Conservation (phyloP, 805 yeast species). For the Metschnikowia sp. region DNA sequence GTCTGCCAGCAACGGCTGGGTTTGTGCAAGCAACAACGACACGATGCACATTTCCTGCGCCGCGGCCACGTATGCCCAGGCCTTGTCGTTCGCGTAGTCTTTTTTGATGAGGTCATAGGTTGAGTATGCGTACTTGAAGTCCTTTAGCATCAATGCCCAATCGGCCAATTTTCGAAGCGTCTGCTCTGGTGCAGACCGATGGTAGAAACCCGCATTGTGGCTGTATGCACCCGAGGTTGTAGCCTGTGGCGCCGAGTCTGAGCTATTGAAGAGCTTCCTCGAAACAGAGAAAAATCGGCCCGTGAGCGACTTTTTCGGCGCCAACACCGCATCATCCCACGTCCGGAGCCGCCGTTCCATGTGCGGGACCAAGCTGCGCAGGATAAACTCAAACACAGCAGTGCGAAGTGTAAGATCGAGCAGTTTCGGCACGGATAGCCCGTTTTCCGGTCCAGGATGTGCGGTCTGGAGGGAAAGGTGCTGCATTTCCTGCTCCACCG, state of each 20-base stretch:
- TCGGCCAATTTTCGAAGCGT: slow-evolving; percentile 81
- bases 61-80: slow-evolving; percentile 78
- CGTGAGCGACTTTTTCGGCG: slow-evolving; percentile 73
- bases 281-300: slow-evolving; percentile 70
- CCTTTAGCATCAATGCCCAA: slow-evolving; percentile 87
- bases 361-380: slow-evolving; percentile 62
- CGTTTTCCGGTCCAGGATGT: not conserved
- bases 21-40: slow-evolving; percentile 61
- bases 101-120: slow-evolving; percentile 80
- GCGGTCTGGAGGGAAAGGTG: slow-evolving; percentile 27
- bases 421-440: slow-evolving; percentile 27
- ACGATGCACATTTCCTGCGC: slow-evolving; percentile 86
- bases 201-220: slow-evolving; percentile 53
- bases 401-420: slow-evolving; percentile 39
- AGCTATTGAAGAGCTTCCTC: slow-evolving; percentile 49
- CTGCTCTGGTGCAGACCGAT: slow-evolving; percentile 64
- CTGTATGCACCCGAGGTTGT: slow-evolving; percentile 40
- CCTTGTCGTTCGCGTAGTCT: slow-evolving; percentile 73
- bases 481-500: slow-evolving; percentile 51
- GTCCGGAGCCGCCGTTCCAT: slow-evolving; percentile 77
- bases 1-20: slow-evolving; percentile 26
- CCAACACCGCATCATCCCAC: slow-evolving; percentile 83
- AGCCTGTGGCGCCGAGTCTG: slow-evolving; percentile 21
- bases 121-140: slow-evolving; percentile 77
- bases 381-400: slow-evolving; percentile 46